Evolutionary conservation across 2,329 filamentous ascomycete species (phyloP), one percentile per base, ranked within the genome.

Genomic region (Ceratocystis eucalypticola): DNA sequence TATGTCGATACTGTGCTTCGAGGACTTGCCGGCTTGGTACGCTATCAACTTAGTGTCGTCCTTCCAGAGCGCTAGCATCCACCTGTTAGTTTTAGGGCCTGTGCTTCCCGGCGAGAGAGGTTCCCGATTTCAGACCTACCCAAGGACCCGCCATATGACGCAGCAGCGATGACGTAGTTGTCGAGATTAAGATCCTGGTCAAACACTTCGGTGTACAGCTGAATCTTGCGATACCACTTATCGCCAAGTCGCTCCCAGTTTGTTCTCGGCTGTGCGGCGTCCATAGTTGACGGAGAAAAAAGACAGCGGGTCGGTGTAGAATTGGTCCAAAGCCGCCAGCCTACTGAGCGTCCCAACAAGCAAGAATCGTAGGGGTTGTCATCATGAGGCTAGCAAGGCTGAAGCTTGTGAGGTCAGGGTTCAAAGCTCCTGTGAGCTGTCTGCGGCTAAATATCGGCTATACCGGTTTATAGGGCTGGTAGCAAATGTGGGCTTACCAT

Each of bases 201-300:
- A 75, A 97, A 99, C 70, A 97, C 84, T 70, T 87, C 88, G 69
- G 91, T 92, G 80, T 97, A 99, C 69, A 96, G 84, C 76, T 93
- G 89, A 67, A 89, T 87, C 79, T 96, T 96, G 75, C 93, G 89
- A 79, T 97, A 99, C 81, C 95, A 97, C 73, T 85, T 88, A 76
- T 95, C 89, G 74, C 91, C 94, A 70, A 97, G 85, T 76, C 85
- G 88, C 80, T 96, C 91, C 94, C 94, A 99, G 76, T 93, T 90
- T 72, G 90, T 88, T 72, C 90, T 90, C 73, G 92, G 82, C 76
- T 83, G 81, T 73, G 81, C 77, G 70, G 78, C 76, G 72, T 84
- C 83, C 83, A 85, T 85, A 62, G 69, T n/a, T 37, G 22, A 20
- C 10, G 46, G 20, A 62, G 28, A 20, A 50, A 37, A 50, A 50